Evolutionary conservation across 2,329 filamentous ascomycete species (phyloP).

Genomic region (Penicillium polonicum): DNA sequence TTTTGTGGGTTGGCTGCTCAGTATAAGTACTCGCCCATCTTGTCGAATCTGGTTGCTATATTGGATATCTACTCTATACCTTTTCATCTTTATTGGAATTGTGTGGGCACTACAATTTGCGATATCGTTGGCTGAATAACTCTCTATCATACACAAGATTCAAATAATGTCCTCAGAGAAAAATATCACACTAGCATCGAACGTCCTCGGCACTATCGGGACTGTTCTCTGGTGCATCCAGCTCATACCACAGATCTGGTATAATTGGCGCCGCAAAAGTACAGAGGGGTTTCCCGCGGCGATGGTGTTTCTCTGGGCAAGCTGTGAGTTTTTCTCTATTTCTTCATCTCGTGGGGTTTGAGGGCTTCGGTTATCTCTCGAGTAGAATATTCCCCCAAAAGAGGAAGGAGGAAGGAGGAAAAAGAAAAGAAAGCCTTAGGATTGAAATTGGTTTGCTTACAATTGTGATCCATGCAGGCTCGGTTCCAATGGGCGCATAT

Average conservation of each 20-base stretch:
- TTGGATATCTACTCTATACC: too few relatives aligned
- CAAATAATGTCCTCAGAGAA: constrained; percentile 5
- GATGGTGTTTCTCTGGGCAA: constrained; percentile 66
- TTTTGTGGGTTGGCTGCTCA: neutral
- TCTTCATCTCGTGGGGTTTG: neutral
- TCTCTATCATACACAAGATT: neutral
- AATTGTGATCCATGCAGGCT: constrained; percentile 26
- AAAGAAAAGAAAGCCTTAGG: neutral
- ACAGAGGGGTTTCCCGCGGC: constrained; percentile 60
- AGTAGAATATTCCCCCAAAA: neutral
- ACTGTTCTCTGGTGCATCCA: constrained; percentile 45
- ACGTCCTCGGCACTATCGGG: constrained; percentile 43
- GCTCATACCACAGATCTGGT: constrained; percentile 54
- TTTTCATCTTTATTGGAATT: too few relatives aligned
- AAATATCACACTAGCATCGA: constrained; percentile 37
- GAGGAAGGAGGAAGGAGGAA: neutral
- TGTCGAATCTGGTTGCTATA: too few relatives aligned
- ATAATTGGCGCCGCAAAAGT: constrained; percentile 60
- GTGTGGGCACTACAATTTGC: too few relatives aligned
- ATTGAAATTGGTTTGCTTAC: neutral
- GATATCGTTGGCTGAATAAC: too few relatives aligned
- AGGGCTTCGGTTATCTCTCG: neutral
- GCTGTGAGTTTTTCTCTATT: constrained; percentile 39
- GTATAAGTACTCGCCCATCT: too few relatives aligned
- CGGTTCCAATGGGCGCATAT: constrained; percentile 54